Evolutionary conservation across 2,329 filamentous ascomycete species (phyloP).

Genomic region (Trichoderma pleuroti): DNA sequence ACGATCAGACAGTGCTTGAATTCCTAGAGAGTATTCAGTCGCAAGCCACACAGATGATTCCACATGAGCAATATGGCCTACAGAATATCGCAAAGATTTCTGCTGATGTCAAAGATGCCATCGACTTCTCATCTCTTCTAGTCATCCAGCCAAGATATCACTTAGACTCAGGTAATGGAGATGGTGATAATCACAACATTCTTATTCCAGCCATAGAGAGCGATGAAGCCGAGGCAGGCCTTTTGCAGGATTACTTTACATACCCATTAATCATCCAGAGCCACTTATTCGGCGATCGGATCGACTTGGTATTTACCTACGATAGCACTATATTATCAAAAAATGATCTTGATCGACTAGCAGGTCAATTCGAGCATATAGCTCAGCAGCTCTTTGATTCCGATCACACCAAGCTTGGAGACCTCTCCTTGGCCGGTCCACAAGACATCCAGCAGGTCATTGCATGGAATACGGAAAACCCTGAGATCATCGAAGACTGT

Average conservation of each 20-base stretch:
- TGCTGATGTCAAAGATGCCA: neutral
- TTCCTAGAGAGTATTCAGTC: conserved; percentile 20
- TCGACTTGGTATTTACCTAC: neutral
- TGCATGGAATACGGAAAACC: neutral
- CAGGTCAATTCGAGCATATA: conserved; percentile 6
- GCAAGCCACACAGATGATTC: conserved; percentile 17
- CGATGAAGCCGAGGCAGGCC: neutral
- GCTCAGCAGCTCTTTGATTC: neutral
- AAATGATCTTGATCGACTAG: neutral
- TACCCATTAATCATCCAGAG: conserved; percentile 10
- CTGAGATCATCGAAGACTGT: conserved; percentile 8
- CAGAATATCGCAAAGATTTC: conserved; percentile 9
- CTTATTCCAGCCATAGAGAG: neutral
- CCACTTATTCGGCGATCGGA: neutral
- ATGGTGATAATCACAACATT: neutral
- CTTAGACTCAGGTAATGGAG: neutral
- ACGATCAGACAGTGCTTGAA: conserved; percentile 5
- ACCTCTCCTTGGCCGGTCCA: neutral
- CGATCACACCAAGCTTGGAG: neutral
- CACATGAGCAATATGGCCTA: conserved; percentile 5
- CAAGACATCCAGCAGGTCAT: neutral
- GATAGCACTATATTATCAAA: neutral
- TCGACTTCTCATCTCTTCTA: conserved; percentile 1
- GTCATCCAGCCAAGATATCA: conserved; percentile 1
- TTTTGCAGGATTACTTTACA: conserved; percentile 3